Base-by-base conservation (phyloP, 2,329 filamentous ascomycete genomes). In the Amylocarpus encephaloides region DNA sequence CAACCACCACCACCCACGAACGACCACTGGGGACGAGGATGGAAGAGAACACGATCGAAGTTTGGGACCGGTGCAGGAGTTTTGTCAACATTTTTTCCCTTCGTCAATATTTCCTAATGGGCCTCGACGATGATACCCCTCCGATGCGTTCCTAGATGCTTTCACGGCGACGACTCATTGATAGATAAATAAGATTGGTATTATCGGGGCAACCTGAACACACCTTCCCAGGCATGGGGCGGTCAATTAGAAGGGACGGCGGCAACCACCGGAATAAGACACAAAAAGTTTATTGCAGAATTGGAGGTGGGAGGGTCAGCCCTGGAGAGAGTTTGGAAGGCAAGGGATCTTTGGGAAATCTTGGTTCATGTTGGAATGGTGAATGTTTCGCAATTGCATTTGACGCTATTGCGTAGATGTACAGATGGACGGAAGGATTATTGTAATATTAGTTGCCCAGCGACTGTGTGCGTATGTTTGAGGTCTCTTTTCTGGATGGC, bases 71-170 rank as follows among this genome's bases (percentile, higher is more conserved):
- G 48, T 42, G 49, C 51, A 49, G 48, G 43, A 53, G 18, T 50
- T 49, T 46, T 44, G 41, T 48, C 41, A 50, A 52, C 41, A 50
- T 52, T 57, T 49, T 54, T 45, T 54, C 50, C 35, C 43, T 38
- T 53, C 50, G 19, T 52, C 46, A 48, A 30, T 26, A 18, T 53
- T 48, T 54, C 46, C 46, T 51, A 53, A 42, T 39, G 40, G 45
- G 10, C n/a, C 16, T 16, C 38, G 10, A 40, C 16, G 47, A 41
- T 47, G 26, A 49, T 51, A 51, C 51, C 52, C 52, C 52, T 30
- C 34, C 43, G 33, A 29, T 52, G 51, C 51, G 51, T 45, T 50
- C 43, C 15, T 46, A 46, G 35, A 51, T 38, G 29, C 26, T 50
- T 46, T 48, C 26, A 40, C 36, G 52, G 46, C 49, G 44, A 48